These are phyloP conservation scores for Beta macrorhiza DNA, from an alignment of 179 eudicot species.

Conservation along the genomic window DNA sequence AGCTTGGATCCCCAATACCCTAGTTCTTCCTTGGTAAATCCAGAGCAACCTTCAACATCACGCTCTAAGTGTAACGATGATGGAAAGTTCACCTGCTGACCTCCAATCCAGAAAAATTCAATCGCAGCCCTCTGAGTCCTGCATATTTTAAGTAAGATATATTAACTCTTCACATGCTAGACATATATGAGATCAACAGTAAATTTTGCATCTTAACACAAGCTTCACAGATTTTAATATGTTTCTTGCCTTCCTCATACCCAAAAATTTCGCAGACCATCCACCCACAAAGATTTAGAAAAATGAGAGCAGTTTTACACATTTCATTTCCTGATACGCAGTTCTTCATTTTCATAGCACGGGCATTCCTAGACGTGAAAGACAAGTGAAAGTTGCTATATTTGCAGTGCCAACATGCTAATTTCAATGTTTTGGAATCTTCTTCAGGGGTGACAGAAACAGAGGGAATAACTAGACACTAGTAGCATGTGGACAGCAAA, in stretches of 20 bases:
- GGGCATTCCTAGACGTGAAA: background rate
- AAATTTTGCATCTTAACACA: background rate
- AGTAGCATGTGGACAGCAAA: background rate
- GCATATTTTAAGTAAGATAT: conserved; percentile 20
- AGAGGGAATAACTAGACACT: background rate
- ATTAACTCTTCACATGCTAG: background rate
- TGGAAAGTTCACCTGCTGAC: conserved; percentile 47
- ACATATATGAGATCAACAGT: background rate
- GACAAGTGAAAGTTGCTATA: background rate
- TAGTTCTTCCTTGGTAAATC: conserved; percentile 55
- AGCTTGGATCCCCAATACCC: conserved; percentile 58
- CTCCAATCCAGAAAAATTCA: conserved; percentile 96
- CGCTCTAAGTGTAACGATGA: conserved; percentile 29
- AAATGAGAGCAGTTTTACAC: conserved; percentile 1
- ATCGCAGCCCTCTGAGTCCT: conserved; percentile 78
- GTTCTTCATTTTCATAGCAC: background rate
- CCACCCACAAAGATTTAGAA: background rate
- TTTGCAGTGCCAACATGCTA: background rate
- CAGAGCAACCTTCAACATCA: conserved; percentile 39
- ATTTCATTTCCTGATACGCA: background rate
- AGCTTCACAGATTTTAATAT: background rate
- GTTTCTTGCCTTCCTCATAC: background rate
- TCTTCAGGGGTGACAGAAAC: background rate
- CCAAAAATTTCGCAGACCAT: background rate
- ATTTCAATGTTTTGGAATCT: background rate